phyloP scores from a whole-genome alignment of 140 eudicot genomes.

The Anethum foeniculum region DNA sequence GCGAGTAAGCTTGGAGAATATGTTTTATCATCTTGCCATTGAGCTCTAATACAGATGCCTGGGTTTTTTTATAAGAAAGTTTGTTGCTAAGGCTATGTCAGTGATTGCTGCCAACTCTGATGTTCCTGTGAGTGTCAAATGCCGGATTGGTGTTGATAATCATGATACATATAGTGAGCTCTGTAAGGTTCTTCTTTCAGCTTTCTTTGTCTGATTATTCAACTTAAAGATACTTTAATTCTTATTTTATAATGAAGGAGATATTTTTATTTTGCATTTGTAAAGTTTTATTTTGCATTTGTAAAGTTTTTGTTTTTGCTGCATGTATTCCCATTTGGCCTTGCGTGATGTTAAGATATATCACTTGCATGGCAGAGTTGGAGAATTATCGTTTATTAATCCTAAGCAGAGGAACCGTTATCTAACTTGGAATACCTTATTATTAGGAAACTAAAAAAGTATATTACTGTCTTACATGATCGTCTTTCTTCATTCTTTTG shows the following conservation, averaged over 20 bases:
- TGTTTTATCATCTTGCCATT: slow-evolving; percentile 5
- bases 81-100: slow-evolving; percentile 89
- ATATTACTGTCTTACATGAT: not conserved
- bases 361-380: not conserved
- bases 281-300: no score
- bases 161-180: slow-evolving; percentile 84
- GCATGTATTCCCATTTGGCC: not conserved
- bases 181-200: slow-evolving; percentile 45
- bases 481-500: not conserved
- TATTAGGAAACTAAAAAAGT: not conserved
- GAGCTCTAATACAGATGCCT: slow-evolving; percentile 21
- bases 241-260: not conserved
- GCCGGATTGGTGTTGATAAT: slow-evolving; percentile 93
- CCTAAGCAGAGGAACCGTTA: not conserved
- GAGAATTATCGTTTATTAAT: not conserved
- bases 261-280: not conserved
- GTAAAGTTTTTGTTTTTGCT: no score
- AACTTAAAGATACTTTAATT: not conserved
- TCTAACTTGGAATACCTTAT: not conserved
- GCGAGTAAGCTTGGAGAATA: not conserved
- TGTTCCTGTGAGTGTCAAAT: slow-evolving; percentile 94
- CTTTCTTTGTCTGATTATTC: slow-evolving; percentile 12
- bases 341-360: not conserved
- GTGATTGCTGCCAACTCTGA: slow-evolving; percentile 89
- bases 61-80: slow-evolving; percentile 40